phyloP scores from a whole-genome alignment of 768 basidiomycete species.

The Symmetrospora coprosmae region DNA sequence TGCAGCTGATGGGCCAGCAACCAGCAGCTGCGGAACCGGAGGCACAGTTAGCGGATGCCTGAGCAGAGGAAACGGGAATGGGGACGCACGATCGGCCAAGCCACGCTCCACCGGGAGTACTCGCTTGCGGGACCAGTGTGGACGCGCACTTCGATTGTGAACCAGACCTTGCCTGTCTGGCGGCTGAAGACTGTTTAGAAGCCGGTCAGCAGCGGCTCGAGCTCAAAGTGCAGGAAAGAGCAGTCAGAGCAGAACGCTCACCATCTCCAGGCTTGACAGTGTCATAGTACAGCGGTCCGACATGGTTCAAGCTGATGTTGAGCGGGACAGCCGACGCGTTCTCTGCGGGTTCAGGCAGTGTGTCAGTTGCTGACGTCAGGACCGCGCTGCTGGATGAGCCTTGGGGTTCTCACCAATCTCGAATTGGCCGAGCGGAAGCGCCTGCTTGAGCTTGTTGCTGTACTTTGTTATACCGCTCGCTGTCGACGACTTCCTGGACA shows the following conservation, averaged over 20 bases:
- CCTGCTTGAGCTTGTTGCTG: background rate
- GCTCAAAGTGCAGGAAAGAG: too few species aligned
- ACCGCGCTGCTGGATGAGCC: background rate
- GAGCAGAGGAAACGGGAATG: background rate
- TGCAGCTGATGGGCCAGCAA: conserved; percentile 16
- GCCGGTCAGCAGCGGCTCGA: too few species aligned
- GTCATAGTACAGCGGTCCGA: conserved; percentile 20
- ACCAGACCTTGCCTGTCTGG: too few species aligned
- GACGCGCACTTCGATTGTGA: conserved; percentile 17
- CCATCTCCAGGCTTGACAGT: conserved; percentile 21
- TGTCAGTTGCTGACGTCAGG: too few species aligned
- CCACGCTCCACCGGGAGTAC: conserved; percentile 13
- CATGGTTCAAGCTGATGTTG: conserved; percentile 17
- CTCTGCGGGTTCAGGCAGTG: too few species aligned
- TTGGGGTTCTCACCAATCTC: conserved; percentile 1
- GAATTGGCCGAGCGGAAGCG: conserved; percentile 9
- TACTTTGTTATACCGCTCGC: background rate
- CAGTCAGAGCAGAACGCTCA: too few species aligned
- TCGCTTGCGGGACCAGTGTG: conserved; percentile 16
- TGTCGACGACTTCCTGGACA: too few species aligned
- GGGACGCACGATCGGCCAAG: conserved; percentile 13
- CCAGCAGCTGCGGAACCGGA: conserved; percentile 5
- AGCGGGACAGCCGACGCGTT: conserved; percentile 8
- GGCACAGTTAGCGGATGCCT: too few species aligned
- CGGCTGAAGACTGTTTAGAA: too few species aligned